Evolutionary conservation across 2,329 filamentous ascomycete species (phyloP).

Genomic region (Penicillium psychrosexuale): DNA sequence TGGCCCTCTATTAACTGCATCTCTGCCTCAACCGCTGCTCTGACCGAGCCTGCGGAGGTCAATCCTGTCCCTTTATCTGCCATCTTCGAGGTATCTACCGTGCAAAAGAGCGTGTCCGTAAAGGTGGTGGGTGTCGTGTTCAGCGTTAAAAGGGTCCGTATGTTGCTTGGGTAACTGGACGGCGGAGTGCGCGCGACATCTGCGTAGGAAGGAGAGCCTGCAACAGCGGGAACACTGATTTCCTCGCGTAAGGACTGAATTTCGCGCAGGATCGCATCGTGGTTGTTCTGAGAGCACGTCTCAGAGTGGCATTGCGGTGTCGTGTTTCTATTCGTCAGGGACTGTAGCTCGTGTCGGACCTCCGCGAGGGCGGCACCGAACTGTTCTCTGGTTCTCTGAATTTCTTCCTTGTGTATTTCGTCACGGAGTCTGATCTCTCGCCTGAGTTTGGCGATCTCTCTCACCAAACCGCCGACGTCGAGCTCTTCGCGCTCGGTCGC

Average conservation of each 20-base stretch:
- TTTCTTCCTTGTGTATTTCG: conserved; percentile 19
- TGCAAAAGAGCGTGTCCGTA: conserved; percentile 16
- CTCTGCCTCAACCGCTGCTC: conserved; percentile 2
- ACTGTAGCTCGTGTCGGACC: conserved; percentile 14
- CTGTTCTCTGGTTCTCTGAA: conserved; percentile 20
- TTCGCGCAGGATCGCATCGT: conserved; percentile 21
- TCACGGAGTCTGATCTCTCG: conserved; percentile 22
- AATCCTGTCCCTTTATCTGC: conserved; percentile 3
- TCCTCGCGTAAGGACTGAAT: neutral
- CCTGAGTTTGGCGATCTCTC: conserved; percentile 22
- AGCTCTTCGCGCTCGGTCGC: conserved; percentile 15
- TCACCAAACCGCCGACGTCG: conserved; percentile 7
- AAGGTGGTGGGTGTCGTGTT: conserved; percentile 19
- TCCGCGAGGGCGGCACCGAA: conserved; percentile 15
- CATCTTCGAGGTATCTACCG: conserved; percentile 15
- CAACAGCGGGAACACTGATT: neutral
- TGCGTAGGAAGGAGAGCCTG: neutral
- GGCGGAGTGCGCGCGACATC: conserved; percentile 15
- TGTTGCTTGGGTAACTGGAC: conserved; percentile 19
- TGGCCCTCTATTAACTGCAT: conserved; percentile 6
- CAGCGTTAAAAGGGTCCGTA: conserved; percentile 16
- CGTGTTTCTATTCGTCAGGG: conserved; percentile 1
- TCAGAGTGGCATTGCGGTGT: conserved; percentile 15
- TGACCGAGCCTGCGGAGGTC: conserved; percentile 2
- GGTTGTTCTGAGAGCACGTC: conserved; percentile 11